A percentile compares a stretch with the other conserved stretches of the same genome.
Evolutionary conservation across 1,284 basidiomycete species (phyloP).

Genomic region (Ganoderma lucidum): DNA sequence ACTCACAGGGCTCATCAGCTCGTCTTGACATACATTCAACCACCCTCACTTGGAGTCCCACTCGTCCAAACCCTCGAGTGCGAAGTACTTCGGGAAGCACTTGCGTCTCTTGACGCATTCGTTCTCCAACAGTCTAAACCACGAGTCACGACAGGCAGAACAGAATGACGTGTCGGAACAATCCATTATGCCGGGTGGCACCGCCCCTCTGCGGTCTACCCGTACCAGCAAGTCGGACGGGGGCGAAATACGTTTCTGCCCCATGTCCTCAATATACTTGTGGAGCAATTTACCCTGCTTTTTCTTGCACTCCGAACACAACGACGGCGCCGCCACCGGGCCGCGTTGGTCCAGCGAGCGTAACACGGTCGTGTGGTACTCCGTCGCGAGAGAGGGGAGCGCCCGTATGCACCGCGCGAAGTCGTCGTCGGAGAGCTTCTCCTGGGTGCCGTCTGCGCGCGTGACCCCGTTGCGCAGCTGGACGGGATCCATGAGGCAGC

Average conservation of each 20-base stretch:
- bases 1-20: background rate
- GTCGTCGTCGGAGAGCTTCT: conserved; percentile 10
- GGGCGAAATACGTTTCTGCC: background rate
- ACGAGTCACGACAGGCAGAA: background rate
- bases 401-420: conserved; percentile 3
- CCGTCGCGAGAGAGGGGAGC: background rate
- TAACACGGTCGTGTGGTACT: background rate
- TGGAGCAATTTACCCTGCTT: background rate
- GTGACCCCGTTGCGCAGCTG: background rate
- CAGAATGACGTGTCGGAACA: background rate
- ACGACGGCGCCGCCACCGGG: background rate
- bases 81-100: background rate
- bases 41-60: background rate
- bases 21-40: background rate
- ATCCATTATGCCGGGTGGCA: background rate
- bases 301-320: background rate
- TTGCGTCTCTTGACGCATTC: background rate
- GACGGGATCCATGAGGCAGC: background rate
- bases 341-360: background rate
- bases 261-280: background rate
- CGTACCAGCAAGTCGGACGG: background rate
- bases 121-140: background rate
- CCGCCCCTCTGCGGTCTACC: background rate
- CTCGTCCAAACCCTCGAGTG: background rate
- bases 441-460: background rate